These are phyloP conservation scores for Trametes sp. DNA, from an alignment of 1,284 basidiomycete genomes.

Conservation along the genomic window DNA sequence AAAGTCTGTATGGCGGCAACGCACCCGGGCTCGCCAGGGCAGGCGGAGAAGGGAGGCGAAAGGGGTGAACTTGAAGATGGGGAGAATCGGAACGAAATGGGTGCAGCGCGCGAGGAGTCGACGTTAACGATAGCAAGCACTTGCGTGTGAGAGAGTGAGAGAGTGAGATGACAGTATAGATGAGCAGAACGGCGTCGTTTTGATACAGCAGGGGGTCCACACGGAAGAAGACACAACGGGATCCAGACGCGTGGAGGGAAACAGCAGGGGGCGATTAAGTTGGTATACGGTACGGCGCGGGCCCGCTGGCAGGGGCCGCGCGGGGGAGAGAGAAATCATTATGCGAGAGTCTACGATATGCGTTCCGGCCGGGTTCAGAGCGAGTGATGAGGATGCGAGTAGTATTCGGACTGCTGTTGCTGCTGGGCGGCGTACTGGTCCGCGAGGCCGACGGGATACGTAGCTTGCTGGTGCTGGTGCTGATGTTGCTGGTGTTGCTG, in stretches of 20 bases:
- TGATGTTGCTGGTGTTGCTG: conserved; percentile 17
- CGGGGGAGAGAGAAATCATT: neutral
- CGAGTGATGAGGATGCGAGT: conserved; percentile 31
- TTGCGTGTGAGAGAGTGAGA: conserved; percentile 14
- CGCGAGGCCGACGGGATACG: conserved; percentile 21
- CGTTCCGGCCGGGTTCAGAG: conserved; percentile 26
- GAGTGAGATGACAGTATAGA: conserved; percentile 6
- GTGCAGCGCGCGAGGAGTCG: conserved; percentile 26
- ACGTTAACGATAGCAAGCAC: conserved; percentile 33
- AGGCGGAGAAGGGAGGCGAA: neutral
- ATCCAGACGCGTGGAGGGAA: conserved; percentile 10
- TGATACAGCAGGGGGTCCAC: conserved; percentile 30
- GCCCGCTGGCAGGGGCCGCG: neutral
- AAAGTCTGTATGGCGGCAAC: neutral
- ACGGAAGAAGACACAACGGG: conserved; percentile 8
- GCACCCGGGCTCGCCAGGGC: conserved; percentile 15
- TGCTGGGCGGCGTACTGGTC: conserved; percentile 24
- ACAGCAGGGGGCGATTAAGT: conserved; percentile 17
- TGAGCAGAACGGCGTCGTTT: conserved; percentile 26
- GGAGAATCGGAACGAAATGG: conserved; percentile 1
- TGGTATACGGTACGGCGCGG: conserved; percentile 14
- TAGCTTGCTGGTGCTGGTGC: conserved; percentile 17
- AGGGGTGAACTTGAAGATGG: neutral
- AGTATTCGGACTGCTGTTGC: conserved; percentile 29
- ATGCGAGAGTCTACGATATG: neutral